These are phyloP conservation scores for Arthrobotrys entomopaga DNA, from an alignment of 2,329 filamentous ascomycete genomes.

Conservation along the genomic window DNA sequence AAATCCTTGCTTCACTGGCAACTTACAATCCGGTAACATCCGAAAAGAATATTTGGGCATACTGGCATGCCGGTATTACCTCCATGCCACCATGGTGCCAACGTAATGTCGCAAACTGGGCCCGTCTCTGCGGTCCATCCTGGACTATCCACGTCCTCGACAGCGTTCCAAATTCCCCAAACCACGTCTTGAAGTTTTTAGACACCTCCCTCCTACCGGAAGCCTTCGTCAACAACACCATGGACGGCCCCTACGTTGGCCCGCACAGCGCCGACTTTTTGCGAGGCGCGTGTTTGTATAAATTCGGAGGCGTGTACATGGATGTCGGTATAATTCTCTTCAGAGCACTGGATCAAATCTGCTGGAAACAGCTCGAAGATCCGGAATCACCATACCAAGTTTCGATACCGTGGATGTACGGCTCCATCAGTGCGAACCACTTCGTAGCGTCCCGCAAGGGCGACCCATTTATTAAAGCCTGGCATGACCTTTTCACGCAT, in stretches of 20 bases:
- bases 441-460: slow-evolving; percentile 64
- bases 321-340: slow-evolving; percentile 64
- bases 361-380: slow-evolving; percentile 63
- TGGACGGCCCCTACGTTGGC: slow-evolving; percentile 64
- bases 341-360: slow-evolving; percentile 63
- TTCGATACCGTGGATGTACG: slow-evolving; percentile 59
- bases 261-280: slow-evolving; percentile 66
- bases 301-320: slow-evolving; percentile 64
- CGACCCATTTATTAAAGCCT: slow-evolving; percentile 64
- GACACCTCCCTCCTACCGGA: slow-evolving; percentile 62
- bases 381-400: slow-evolving; percentile 61
- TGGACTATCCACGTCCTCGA: slow-evolving; percentile 65
- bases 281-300: slow-evolving; percentile 63
- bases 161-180: slow-evolving; percentile 61
- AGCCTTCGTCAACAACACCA: slow-evolving; percentile 63
- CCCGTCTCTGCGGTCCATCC: slow-evolving; percentile 62
- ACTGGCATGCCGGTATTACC: slow-evolving; percentile 62
- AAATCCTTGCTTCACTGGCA: slow-evolving; percentile 60
- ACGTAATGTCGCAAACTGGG: slow-evolving; percentile 64
- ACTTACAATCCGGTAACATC: slow-evolving; percentile 61
- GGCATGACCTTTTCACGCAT: slow-evolving; percentile 62
- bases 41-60: slow-evolving; percentile 65
- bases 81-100: slow-evolving; percentile 62
- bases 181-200: slow-evolving; percentile 62
- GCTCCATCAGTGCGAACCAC: slow-evolving; percentile 61